phyloP scores from a whole-genome alignment of 495 filamentous ascomycete genomes.

The Tuber indicum region DNA sequence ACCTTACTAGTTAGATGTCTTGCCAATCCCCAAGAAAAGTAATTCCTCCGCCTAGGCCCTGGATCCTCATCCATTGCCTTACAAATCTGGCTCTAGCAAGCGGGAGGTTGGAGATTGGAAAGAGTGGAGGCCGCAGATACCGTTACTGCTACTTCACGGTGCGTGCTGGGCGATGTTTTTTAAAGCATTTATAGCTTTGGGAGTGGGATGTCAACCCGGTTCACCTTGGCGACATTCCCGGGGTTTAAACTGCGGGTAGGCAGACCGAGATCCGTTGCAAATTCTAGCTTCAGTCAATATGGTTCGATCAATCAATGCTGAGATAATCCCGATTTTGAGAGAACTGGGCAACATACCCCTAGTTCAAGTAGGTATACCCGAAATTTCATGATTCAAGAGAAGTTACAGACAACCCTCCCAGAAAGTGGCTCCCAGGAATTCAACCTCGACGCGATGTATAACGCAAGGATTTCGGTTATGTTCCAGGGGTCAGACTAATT shows the following conservation, averaged over 20 bases:
- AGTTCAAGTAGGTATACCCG: not conserved
- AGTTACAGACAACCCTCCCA: too few species aligned
- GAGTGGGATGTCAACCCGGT: not conserved
- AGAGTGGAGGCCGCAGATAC: too few species aligned
- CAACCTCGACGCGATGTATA: too few species aligned
- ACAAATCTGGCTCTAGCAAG: conserved; percentile 52
- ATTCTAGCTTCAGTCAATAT: not conserved
- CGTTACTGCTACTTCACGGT: too few species aligned
- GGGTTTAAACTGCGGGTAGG: not conserved
- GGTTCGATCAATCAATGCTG: not conserved
- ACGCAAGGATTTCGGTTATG: too few species aligned
- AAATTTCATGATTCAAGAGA: not conserved
- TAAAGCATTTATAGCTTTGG: not conserved
- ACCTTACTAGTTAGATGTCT: conserved; percentile 28
- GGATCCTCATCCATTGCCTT: conserved; percentile 43
- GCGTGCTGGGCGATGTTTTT: too few species aligned
- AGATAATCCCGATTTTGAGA: not conserved
- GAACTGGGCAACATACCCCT: not conserved
- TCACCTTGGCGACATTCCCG: not conserved
- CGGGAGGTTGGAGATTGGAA: too few species aligned
- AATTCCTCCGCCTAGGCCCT: conserved; percentile 55
- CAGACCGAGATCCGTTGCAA: not conserved
- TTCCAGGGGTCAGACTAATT: too few species aligned
- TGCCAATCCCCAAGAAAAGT: conserved; percentile 64
- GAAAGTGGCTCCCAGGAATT: too few species aligned